A percentile compares a stretch with the other conserved stretches of the same genome.
phyloP scores from a whole-genome alignment of 192 early-diverging fungal species.

The Mycoemilia scoparia region DNA sequence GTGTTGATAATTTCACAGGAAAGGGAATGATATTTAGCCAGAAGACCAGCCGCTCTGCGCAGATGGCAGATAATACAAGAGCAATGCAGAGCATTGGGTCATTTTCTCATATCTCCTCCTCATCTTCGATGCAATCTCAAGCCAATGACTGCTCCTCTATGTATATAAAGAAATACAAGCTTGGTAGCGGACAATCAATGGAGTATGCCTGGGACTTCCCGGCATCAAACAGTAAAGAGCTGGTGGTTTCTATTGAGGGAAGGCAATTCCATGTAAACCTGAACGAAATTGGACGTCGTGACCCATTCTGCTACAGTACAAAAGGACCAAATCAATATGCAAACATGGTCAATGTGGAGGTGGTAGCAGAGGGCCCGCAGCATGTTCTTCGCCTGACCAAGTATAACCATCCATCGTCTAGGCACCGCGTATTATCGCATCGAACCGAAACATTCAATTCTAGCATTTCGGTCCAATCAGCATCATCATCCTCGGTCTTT shows the following conservation, averaged over 20 bases:
- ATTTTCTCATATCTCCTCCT: constrained; percentile 1
- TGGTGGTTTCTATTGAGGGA: constrained; percentile 62
- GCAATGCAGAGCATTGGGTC: not conserved
- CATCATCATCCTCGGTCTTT: too few relatives aligned
- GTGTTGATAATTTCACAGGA: constrained; percentile 36
- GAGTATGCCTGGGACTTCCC: constrained; percentile 89
- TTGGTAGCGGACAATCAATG: constrained; percentile 26
- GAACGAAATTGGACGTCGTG: constrained; percentile 74
- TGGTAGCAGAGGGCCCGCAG: constrained; percentile 45
- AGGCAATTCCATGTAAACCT: constrained; percentile 61
- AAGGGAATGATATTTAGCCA: constrained; percentile 50
- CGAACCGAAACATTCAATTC: not conserved
- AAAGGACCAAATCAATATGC: too few relatives aligned
- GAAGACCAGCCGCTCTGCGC: constrained; percentile 3
- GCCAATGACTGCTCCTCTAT: not conserved
- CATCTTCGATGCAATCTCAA: constrained; percentile 1
- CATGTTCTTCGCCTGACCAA: constrained; percentile 50
- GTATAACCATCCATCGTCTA: constrained; percentile 49
- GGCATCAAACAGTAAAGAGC: constrained; percentile 42
- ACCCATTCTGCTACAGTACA: constrained; percentile 63
- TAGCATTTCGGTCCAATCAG: too few relatives aligned
- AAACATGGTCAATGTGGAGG: constrained; percentile 46
- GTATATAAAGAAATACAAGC: constrained; percentile 2
- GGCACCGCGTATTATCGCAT: constrained; percentile 6
- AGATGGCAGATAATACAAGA: not conserved